These are phyloP conservation scores for Psilocybe cubensis DNA, from an alignment of 768 basidiomycete genomes.

Conservation along the genomic window DNA sequence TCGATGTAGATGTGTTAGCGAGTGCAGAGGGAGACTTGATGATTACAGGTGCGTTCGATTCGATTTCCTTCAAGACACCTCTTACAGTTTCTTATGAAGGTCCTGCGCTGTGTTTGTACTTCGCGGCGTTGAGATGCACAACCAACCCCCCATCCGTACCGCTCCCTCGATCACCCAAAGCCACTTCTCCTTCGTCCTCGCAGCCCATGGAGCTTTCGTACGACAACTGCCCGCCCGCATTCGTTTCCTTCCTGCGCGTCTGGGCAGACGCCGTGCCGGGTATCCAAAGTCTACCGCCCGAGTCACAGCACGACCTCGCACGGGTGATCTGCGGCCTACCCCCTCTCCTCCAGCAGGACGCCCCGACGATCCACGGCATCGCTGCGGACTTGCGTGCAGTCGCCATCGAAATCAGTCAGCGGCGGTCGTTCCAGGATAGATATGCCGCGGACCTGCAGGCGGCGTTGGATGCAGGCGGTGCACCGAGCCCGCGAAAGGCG, in stretches of 20 bases:
- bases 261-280: constrained; percentile 70
- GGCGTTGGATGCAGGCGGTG: constrained; percentile 68
- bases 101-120: constrained; percentile 83
- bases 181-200: constrained; percentile 15
- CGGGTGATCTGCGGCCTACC: constrained; percentile 73
- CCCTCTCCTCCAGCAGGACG: constrained; percentile 44
- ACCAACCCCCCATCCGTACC: constrained; percentile 83
- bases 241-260: constrained; percentile 69
- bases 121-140: constrained; percentile 77
- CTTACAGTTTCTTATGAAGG: constrained; percentile 40
- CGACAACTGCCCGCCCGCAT: constrained; percentile 70
- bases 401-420: constrained; percentile 85
- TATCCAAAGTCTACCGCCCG: constrained; percentile 65
- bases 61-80: background rate
- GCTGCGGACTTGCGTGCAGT: constrained; percentile 84
- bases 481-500: constrained; percentile 41
- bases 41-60: constrained; percentile 64
- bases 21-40: constrained; percentile 84
- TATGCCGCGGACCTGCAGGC: constrained; percentile 79
- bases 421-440: constrained; percentile 82
- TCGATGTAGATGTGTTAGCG: constrained; percentile 74
- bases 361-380: constrained; percentile 55
- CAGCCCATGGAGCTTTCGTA: constrained; percentile 63
- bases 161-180: constrained; percentile 61
- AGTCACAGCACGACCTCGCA: constrained; percentile 81